These are phyloP conservation scores for Xylariaceae sp. DNA, from an alignment of 2,329 filamentous ascomycete genomes.

Conservation along the genomic window DNA sequence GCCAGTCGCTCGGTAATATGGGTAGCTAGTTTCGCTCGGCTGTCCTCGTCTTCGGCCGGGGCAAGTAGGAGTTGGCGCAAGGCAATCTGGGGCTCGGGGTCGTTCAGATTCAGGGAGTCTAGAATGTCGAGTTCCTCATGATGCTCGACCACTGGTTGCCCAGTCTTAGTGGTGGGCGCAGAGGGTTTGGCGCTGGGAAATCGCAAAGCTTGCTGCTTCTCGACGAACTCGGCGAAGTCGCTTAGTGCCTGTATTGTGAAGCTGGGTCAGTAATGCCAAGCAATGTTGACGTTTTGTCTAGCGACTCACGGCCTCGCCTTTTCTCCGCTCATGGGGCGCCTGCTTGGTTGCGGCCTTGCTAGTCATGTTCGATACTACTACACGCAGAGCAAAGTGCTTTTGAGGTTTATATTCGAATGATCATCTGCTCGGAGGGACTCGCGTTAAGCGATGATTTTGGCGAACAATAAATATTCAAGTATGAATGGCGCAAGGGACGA, in stretches of 20 bases:
- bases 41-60: slow-evolving; percentile 54
- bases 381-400: slow-evolving; percentile 11
- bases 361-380: slow-evolving; percentile 44
- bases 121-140: slow-evolving; percentile 90
- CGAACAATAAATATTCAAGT: too few relatives aligned
- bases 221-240: slow-evolving; percentile 97
- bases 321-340: slow-evolving; percentile 74
- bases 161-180: slow-evolving; percentile 17
- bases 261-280: neutral
- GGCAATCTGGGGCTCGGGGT: slow-evolving; percentile 64
- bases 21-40: slow-evolving; percentile 60
- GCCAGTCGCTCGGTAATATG: slow-evolving; percentile 67
- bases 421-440: slow-evolving; percentile 15
- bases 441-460: too few relatives aligned
- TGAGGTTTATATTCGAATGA: slow-evolving; percentile 25
- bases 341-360: slow-evolving; percentile 55
- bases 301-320: slow-evolving; percentile 73
- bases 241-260: slow-evolving; percentile 62
- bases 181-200: slow-evolving; percentile 46
- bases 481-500: too few relatives aligned
- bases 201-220: slow-evolving; percentile 81
- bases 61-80: slow-evolving; percentile 75
- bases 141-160: slow-evolving; percentile 55
- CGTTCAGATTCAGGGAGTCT: slow-evolving; percentile 71
- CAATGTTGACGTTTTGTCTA: neutral